These are phyloP conservation scores for Dioszegia aurantiaca DNA, from an alignment of 768 basidiomycete genomes.

Conservation along the genomic window DNA sequence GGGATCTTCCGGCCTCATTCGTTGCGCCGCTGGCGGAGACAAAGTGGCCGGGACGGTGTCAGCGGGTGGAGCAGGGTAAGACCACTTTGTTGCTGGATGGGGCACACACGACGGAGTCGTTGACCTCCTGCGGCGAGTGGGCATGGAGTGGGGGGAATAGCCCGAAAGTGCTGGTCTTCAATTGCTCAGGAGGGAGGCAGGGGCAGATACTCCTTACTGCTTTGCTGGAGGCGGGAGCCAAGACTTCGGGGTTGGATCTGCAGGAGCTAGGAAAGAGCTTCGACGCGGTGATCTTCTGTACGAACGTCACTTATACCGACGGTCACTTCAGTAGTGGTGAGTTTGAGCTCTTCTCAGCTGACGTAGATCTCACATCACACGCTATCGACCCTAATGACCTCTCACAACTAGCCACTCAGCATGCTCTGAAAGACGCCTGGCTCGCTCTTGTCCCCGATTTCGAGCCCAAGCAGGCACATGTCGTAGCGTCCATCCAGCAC, in stretches of 20 bases:
- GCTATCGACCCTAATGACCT: slow-evolving; percentile 66
- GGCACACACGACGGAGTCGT: slow-evolving; percentile 88
- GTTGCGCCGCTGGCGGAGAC: slow-evolving; percentile 65
- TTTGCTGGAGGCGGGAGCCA: slow-evolving; percentile 59
- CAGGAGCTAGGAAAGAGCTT: slow-evolving; percentile 55
- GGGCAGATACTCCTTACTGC: slow-evolving; percentile 67
- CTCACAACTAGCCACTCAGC: slow-evolving; percentile 68
- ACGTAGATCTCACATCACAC: slow-evolving; percentile 71
- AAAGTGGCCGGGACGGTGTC: slow-evolving; percentile 93
- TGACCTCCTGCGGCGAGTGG: slow-evolving; percentile 84
- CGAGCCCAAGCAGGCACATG: slow-evolving; percentile 64
- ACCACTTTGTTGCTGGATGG: slow-evolving; percentile 91
- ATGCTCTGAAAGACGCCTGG: slow-evolving; percentile 75
- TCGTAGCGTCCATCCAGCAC: slow-evolving; percentile 83
- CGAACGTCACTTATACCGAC: slow-evolving; percentile 89
- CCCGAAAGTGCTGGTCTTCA: slow-evolving; percentile 73
- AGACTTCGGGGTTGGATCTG: slow-evolving; percentile 13
- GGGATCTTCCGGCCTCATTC: slow-evolving; percentile 59
- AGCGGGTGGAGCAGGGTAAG: slow-evolving; percentile 60
- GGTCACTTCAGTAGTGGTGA: slow-evolving; percentile 87
- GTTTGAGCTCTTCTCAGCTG: slow-evolving; percentile 24
- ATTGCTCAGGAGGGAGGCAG: slow-evolving; percentile 87
- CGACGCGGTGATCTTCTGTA: slow-evolving; percentile 86
- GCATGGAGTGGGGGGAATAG: slow-evolving; percentile 61
- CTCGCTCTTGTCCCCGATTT: slow-evolving; percentile 62